These are phyloP conservation scores for Tulasnella calospora DNA, from an alignment of 768 basidiomycete genomes.

Conservation along the genomic window DNA sequence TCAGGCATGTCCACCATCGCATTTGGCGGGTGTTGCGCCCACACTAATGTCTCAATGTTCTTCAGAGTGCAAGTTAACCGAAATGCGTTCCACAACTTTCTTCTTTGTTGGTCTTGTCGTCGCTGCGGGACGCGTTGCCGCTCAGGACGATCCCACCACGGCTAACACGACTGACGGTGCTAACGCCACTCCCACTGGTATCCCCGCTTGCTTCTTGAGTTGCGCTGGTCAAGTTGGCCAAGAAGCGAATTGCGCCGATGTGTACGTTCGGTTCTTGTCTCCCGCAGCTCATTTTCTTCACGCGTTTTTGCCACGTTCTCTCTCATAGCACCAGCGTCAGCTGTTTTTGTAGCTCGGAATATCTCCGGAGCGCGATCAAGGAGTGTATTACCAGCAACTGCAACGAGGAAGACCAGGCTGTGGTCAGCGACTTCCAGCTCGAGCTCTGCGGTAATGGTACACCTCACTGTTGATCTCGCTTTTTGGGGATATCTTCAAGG, in stretches of 20 bases:
- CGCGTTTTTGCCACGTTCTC: too few species aligned
- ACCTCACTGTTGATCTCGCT: neutral
- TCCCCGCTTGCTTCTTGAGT: neutral
- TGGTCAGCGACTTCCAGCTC: neutral
- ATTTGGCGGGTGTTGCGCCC: too few species aligned
- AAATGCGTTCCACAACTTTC: neutral
- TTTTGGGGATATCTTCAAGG: neutral
- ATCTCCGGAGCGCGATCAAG: too few species aligned
- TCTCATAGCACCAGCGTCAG: too few species aligned
- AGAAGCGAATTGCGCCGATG: neutral
- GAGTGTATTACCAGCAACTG: too few species aligned
- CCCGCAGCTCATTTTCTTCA: neutral
- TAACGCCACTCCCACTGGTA: neutral
- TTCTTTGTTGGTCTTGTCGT: neutral
- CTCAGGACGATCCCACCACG: neutral
- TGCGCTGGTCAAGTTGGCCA: neutral
- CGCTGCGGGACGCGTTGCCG: neutral
- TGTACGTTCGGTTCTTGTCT: neutral
- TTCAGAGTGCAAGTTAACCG: neutral
- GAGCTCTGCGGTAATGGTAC: neutral
- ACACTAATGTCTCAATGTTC: neutral
- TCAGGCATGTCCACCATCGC: too few species aligned
- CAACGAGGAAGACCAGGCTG: too few species aligned
- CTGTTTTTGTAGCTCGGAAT: too few species aligned
- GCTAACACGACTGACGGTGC: neutral